Conservation (phyloP, 208 protist species). For the Novymonas esmeraldas region DNA sequence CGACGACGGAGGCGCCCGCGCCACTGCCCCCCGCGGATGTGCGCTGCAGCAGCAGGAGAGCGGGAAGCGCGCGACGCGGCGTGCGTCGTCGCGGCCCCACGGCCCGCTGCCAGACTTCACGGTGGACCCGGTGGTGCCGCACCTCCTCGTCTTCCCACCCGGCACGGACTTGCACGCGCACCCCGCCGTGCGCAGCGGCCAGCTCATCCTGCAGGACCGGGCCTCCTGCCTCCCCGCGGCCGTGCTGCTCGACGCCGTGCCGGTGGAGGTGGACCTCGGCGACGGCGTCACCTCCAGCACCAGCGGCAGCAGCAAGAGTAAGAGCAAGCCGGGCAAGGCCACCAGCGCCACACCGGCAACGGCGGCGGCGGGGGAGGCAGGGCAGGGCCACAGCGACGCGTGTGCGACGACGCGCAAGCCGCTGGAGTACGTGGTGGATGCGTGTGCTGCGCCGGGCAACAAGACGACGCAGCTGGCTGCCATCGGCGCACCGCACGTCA, state of each 20-base stretch:
- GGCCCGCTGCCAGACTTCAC: constrained; percentile 62
- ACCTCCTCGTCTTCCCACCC: constrained; percentile 84
- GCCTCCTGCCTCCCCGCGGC: constrained; percentile 92
- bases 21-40: not conserved
- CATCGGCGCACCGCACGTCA: constrained; percentile 55
- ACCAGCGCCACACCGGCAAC: not conserved
- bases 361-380: not conserved
- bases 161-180: constrained; percentile 88
- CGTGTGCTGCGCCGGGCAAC: constrained; percentile 92
- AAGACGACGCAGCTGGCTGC: constrained; percentile 92
- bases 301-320: too few species aligned
- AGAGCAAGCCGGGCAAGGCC: not conserved
- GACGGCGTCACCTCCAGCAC: too few species aligned
- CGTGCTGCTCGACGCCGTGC: constrained; percentile 80
- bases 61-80: constrained; percentile 5
- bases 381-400: not conserved
- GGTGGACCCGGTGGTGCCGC: constrained; percentile 72
- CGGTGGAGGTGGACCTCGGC: constrained; percentile 16
- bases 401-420: constrained; percentile 23
- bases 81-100: constrained; percentile 15
- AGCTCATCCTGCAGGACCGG: constrained; percentile 91
- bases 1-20: not conserved
- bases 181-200: constrained; percentile 78
- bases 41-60: not conserved
- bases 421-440: constrained; percentile 89